Percentiles rank a stretch among this genome's conserved stretches.
phyloP scores from a whole-genome alignment of 371 early-diverging fungal genomes.

The Smittium mucronatum region DNA sequence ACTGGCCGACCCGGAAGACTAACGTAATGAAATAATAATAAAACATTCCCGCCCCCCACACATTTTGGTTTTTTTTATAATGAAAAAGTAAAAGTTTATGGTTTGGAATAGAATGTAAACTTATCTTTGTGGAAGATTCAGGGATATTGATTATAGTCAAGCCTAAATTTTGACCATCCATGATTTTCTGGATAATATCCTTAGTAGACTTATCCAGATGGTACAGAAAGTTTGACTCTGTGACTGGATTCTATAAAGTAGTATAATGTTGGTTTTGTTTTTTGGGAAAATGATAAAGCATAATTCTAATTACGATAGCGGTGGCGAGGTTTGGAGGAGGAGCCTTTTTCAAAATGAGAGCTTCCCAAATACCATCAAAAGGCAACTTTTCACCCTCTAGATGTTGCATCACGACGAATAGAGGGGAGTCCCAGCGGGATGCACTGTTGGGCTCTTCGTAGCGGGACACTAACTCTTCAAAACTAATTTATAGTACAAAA shows the following conservation, averaged over 20 bases:
- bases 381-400: slow-evolving; percentile 42
- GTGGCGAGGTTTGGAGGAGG: slow-evolving; percentile 76
- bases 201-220: slow-evolving; percentile 73
- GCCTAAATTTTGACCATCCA: slow-evolving; percentile 62
- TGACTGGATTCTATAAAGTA: slow-evolving; percentile 51
- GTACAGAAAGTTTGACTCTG: slow-evolving; percentile 77
- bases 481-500: slow-evolving; percentile 37
- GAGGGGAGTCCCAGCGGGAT: slow-evolving; percentile 90
- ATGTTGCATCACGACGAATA: slow-evolving; percentile 70
- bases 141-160: slow-evolving; percentile 52
- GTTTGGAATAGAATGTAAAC: background rate
- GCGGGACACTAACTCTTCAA: slow-evolving; percentile 72
- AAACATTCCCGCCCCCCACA: no score
- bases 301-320: slow-evolving; percentile 39
- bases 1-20: slow-evolving; percentile 58
- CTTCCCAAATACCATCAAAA: slow-evolving; percentile 56
- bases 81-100: background rate
- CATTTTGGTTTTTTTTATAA: no score
- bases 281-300: no score
- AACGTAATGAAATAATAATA: slow-evolving; percentile 23
- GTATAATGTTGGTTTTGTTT: no score
- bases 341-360: slow-evolving; percentile 58
- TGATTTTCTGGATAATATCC: slow-evolving; percentile 61
- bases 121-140: slow-evolving; percentile 30
- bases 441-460: slow-evolving; percentile 90